These are phyloP conservation scores for Trichomonas tenax DNA, from an alignment of 208 protist genomes.

Conservation along the genomic window DNA sequence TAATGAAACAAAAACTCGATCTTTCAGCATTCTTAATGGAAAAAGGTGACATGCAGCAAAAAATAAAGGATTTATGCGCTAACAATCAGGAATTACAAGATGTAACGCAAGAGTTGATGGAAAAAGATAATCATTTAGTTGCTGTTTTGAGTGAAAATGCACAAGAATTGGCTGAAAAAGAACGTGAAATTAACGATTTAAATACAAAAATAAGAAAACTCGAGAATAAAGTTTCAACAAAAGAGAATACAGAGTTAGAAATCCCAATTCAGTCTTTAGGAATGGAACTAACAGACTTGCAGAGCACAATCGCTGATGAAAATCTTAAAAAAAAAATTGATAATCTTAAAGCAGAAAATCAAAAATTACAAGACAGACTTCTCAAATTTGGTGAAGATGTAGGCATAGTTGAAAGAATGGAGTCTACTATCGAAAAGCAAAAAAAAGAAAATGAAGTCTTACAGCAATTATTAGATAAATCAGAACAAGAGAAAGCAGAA, in stretches of 20 bases:
- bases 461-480: neutral
- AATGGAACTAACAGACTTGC: neutral
- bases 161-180: neutral
- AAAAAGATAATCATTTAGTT: neutral
- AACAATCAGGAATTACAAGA: neutral
- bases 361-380: neutral
- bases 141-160: neutral
- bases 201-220: neutral
- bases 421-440: neutral
- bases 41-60: neutral
- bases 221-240: neutral
- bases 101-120: neutral
- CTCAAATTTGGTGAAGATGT: neutral
- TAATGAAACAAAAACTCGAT: neutral
- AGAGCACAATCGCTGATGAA: neutral
- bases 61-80: neutral
- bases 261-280: neutral
- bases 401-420: neutral
- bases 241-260: neutral
- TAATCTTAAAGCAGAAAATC: neutral
- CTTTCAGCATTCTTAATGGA: neutral
- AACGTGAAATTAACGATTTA: neutral
- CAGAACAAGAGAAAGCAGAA: neutral
- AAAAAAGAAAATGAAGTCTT: neutral
- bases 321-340: neutral